These are phyloP conservation scores for Yamadazyma ubonensis DNA, from an alignment of 805 yeast species.

Conservation along the genomic window DNA sequence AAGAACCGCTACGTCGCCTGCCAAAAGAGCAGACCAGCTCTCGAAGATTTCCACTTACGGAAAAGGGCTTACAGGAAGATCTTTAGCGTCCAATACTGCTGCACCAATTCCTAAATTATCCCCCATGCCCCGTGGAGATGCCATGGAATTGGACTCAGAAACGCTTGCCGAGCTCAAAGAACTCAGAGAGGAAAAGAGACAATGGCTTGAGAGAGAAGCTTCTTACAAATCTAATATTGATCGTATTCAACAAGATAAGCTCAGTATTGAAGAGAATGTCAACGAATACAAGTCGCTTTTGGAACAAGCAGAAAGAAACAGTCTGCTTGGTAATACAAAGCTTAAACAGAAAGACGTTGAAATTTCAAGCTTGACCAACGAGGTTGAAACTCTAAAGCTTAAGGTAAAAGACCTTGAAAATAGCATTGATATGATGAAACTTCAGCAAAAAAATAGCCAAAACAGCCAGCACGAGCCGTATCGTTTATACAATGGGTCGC, in stretches of 20 bases:
- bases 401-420: constrained; percentile 54
- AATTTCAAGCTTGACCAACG: constrained; percentile 56
- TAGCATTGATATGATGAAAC: constrained; percentile 32
- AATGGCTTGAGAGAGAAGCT: constrained; percentile 32
- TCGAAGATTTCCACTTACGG: constrained; percentile 29
- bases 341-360: constrained; percentile 71
- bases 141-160: constrained; percentile 15
- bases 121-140: not conserved
- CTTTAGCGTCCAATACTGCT: constrained; percentile 22
- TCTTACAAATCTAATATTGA: constrained; percentile 23
- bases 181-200: constrained; percentile 53
- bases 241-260: constrained; percentile 23
- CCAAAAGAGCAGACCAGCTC: constrained; percentile 42
- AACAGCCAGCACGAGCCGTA: constrained; percentile 2
- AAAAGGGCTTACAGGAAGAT: constrained; percentile 45
- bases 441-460: too few species aligned
- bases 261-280: constrained; percentile 24
- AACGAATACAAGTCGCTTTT: constrained; percentile 24
- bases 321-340: constrained; percentile 44
- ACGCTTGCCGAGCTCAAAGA: constrained; percentile 49
- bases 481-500: constrained; percentile 5
- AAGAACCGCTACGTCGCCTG: constrained; percentile 70
- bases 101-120: constrained; percentile 12
- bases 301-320: constrained; percentile 34
- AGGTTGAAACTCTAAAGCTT: constrained; percentile 57